Evolutionary conservation across 163 green algal genomes (phyloP), one percentile per base, ranked within the genome.

Genomic region (Botryococcus braunii): DNA sequence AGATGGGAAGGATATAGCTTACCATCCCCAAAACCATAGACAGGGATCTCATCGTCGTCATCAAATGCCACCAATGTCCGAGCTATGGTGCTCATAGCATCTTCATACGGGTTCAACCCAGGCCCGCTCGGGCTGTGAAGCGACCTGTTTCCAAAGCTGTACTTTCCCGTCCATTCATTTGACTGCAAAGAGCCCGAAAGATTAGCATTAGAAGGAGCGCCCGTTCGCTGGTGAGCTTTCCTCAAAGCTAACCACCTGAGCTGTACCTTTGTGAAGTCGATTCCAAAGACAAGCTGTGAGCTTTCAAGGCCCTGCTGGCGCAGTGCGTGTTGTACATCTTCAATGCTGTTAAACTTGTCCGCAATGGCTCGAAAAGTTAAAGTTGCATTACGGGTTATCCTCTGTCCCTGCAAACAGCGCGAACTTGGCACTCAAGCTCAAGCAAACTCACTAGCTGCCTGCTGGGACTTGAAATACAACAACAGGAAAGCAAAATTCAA

Each of bases 151-250:
- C 32, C 29, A 37, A 69, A 69, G 62, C 41, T 61, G 38, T 69
- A 11, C 69, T 80, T 78, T 62, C 84, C 84, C 0, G 79, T 85
- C 82, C 84, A 91, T n/a, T 88, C 79, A 52, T 91, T 91, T 70
- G 77, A 88, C 76, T 88, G 75, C 37, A 59, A 21, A 55, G 46
- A 55, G 13, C 13, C 46, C 46, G 21, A 55, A 55, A 55, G 46
- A 55, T 21, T 55, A 27, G 13, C n/a, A n/a, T n/a, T n/a, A n/a
- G n/a, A n/a, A n/a, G 46, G 17, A 55, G 21, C 17, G 46, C 46
- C 46, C 46, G 13, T 13, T 27, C 17, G 17, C 13, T 55, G 46
- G 34, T n/a, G 27, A 62, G 34, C 34, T 25, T 29, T 35, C 34
- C 52, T 38, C 25, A 25, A 36, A 36, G 27, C 43, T 23, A 48